These are phyloP conservation scores for Fusarium pseudoanthophilum DNA, from an alignment of 2,329 filamentous ascomycete genomes.

Conservation along the genomic window DNA sequence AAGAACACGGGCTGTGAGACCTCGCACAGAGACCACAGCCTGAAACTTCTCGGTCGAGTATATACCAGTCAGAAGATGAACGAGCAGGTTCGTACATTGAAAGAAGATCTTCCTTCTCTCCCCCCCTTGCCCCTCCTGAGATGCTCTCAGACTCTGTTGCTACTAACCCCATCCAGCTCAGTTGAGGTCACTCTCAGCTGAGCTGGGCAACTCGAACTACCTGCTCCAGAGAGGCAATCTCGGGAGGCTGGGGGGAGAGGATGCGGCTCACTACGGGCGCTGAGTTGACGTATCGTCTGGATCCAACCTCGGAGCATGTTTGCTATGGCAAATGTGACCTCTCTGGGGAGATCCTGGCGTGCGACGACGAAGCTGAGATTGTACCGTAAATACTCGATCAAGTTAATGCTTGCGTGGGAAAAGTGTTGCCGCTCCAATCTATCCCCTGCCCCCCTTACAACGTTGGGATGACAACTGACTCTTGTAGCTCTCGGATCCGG, in stretches of 20 bases:
- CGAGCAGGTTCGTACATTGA: constrained; percentile 58
- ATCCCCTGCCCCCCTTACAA: constrained; percentile 41
- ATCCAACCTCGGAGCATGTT: constrained; percentile 61
- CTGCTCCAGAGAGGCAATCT: constrained; percentile 45
- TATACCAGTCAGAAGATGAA: constrained; percentile 36
- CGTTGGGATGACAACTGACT: constrained; percentile 54
- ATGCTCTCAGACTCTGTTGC: constrained; percentile 42
- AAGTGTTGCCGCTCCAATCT: constrained; percentile 86
- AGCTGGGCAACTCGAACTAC: constrained; percentile 2
- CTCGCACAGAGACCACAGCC: background rate
- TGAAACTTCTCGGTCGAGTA: constrained; percentile 32
- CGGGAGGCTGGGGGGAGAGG: constrained; percentile 49
- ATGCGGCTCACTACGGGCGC: constrained; percentile 89
- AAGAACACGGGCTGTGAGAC: constrained; percentile 17
- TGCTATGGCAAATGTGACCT: background rate
- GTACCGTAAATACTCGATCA: constrained; percentile 96
- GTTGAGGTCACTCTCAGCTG: background rate
- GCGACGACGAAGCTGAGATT: constrained; percentile 84
- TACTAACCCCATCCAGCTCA: constrained; percentile 38
- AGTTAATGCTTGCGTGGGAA: constrained; percentile 99
- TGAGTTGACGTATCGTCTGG: constrained; percentile 62
- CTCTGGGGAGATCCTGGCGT: constrained; percentile 53
- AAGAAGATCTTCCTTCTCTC: constrained; percentile 51
- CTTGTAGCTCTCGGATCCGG: constrained; percentile 80
- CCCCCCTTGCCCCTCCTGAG: constrained; percentile 39